Evolutionary conservation across 1,139 yeast species (phyloP).

Genomic region (Scheffersomyces cryptocercus): DNA sequence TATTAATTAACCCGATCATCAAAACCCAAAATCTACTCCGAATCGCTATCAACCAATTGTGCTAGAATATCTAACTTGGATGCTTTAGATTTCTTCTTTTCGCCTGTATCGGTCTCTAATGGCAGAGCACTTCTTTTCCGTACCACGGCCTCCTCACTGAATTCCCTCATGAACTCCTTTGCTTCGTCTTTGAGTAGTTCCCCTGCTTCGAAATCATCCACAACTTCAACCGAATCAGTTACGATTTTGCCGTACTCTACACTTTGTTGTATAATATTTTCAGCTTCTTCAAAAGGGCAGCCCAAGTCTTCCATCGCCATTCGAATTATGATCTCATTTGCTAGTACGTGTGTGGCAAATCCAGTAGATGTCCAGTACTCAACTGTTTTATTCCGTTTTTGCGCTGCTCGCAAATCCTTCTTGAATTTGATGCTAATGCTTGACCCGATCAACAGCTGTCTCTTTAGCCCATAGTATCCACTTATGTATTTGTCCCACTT

Average conservation of each 20-base stretch:
- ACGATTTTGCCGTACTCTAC: constrained; percentile 57
- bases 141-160: no score
- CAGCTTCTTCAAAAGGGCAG: constrained; percentile 41
- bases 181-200: constrained; percentile 16
- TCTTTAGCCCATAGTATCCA: constrained; percentile 63
- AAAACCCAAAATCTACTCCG: not conserved
- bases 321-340: constrained; percentile 61
- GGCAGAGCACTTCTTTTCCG: no score
- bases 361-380: constrained; percentile 62
- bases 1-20: no score
- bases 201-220: constrained; percentile 27
- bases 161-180: constrained; percentile 12
- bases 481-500: constrained; percentile 51
- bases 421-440: constrained; percentile 30
- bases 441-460: constrained; percentile 54
- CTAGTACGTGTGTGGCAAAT: constrained; percentile 58
- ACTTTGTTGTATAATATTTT: constrained; percentile 46
- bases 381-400: constrained; percentile 41
- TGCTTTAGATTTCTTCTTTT: not conserved
- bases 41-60: not conserved
- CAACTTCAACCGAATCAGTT: constrained; percentile 39
- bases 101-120: not conserved
- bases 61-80: not conserved
- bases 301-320: constrained; percentile 50
- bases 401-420: constrained; percentile 25